phyloP scores from a whole-genome alignment of 1,139 yeast genomes.

The Kluyveromyces marxianus region DNA sequence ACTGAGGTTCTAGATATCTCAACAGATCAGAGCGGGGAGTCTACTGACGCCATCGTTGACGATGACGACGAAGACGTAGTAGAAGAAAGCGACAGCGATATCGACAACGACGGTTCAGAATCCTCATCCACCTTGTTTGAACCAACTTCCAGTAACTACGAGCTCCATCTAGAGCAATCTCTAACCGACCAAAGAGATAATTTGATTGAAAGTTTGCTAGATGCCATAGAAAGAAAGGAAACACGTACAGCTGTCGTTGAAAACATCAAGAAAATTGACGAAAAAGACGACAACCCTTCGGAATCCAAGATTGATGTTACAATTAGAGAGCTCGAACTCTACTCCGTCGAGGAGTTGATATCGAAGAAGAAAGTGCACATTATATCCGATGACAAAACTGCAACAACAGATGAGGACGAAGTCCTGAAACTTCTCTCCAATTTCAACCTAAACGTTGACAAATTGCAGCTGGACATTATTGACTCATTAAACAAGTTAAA shows the following conservation, averaged over 20 bases:
- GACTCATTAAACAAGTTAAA: slow-evolving; percentile 46
- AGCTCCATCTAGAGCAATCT: slow-evolving; percentile 18
- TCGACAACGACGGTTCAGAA: not conserved
- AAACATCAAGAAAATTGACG: slow-evolving; percentile 5
- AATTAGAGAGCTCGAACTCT: slow-evolving; percentile 19
- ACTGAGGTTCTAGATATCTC: slow-evolving; percentile 35
- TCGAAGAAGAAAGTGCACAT: slow-evolving; percentile 8
- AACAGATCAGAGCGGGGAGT: not conserved
- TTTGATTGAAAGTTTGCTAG: slow-evolving; percentile 48
- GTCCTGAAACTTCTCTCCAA: slow-evolving; percentile 20
- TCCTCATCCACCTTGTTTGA: slow-evolving; percentile 3
- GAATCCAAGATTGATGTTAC: slow-evolving; percentile 16
- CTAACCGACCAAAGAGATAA: slow-evolving; percentile 28
- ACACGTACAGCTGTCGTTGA: slow-evolving; percentile 17
- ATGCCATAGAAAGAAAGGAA: slow-evolving; percentile 37
- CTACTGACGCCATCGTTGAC: slow-evolving; percentile 1
- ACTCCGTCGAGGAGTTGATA: slow-evolving; percentile 11
- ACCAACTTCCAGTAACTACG: slow-evolving; percentile 8
- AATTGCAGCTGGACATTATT: slow-evolving; percentile 45
- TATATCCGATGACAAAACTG: not conserved
- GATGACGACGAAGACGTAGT: slow-evolving; percentile 13
- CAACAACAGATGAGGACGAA: slow-evolving; percentile 1
- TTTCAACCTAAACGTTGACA: slow-evolving; percentile 13
- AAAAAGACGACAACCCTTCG: not conserved
- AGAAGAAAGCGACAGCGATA: too few relatives aligned